phyloP scores from a whole-genome alignment of 768 basidiomycete genomes.

The Psilocybe cyanescens region DNA sequence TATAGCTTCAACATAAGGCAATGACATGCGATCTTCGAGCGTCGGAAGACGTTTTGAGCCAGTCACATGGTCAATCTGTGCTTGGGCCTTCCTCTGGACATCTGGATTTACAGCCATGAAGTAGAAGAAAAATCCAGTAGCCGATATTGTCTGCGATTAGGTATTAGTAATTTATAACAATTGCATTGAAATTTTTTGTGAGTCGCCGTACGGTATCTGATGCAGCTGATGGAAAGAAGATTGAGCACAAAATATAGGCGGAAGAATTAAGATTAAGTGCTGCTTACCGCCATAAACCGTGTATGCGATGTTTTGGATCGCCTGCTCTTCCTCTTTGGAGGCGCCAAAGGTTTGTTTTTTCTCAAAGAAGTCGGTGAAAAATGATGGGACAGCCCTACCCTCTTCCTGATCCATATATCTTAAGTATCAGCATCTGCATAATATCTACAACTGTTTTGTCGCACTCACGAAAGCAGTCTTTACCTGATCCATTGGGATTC shows the following conservation, averaged over 20 bases:
- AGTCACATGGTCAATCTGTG: slow-evolving; percentile 28
- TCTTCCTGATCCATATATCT: neutral
- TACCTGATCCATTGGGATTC: slow-evolving; percentile 13
- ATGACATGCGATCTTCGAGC: slow-evolving; percentile 24
- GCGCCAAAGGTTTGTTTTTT: neutral
- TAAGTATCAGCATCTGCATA: neutral
- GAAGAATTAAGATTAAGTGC: slow-evolving; percentile 56
- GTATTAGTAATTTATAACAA: no score
- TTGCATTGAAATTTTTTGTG: no score
- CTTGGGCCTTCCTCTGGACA: slow-evolving; percentile 34
- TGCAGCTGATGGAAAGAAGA: slow-evolving; percentile 7
- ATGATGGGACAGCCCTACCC: slow-evolving; percentile 12
- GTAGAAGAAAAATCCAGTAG: slow-evolving; percentile 27
- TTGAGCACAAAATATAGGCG: neutral
- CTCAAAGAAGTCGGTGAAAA: slow-evolving; percentile 15
- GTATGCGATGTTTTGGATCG: slow-evolving; percentile 9
- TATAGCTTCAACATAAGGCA: slow-evolving; percentile 30
- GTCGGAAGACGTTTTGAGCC: slow-evolving; percentile 31
- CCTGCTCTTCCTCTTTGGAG: slow-evolving; percentile 5
- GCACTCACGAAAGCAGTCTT: slow-evolving; percentile 7
- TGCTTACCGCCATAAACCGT: neutral
- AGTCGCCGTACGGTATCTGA: slow-evolving; percentile 17
- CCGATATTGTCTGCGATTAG: slow-evolving; percentile 14
- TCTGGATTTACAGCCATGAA: slow-evolving; percentile 32
- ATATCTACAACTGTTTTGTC: neutral